Base-by-base conservation (phyloP, 1,139 yeast species). In the Magnusiomyces tetraspermus region DNA sequence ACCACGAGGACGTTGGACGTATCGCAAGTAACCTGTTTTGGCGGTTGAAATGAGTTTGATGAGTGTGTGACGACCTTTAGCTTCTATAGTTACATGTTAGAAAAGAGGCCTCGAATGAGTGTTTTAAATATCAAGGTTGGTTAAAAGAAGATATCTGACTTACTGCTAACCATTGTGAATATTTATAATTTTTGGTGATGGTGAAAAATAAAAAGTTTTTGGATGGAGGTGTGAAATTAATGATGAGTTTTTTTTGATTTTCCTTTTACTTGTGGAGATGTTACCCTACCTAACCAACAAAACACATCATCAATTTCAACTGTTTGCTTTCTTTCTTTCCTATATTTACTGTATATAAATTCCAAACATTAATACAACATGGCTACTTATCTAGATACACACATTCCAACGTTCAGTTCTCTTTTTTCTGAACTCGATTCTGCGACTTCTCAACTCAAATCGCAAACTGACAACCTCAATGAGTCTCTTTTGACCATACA, bases 21-120 rank as follows among this genome's bases (percentile, higher is more conserved):
- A 84, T 66, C 94, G 80, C 67, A 81, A 80, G 67, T 77, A 85
- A 2, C 97, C 97, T 1, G 97, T 89, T 61, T 83, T 79, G 30
- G 97, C 97, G 0, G 92, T 77, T 0, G 96, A 87, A 1, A 87
- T 72, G 59, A 88, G 74, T 62, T 81, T 82, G 52, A 83, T 78
- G 49, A 83, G 76, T 8, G 85, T 77, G 55, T 75, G 75, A 63
- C 57, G 48, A 13, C 53, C 57, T 22, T 54, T 54, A 22, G 57
- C 57, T 38, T 54, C 57, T 54, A 33, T 24, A n/a, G 33, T 28
- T 28, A 28, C 33, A 28, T 8, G 33, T n/a, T n/a, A n/a, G 33
- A 28, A 28, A 28, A 28, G 11, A 28, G 33, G 11, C 11, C 11
- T 28, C 6, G 33, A 6, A 28, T 33, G 33, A 50, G 19, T 36